Conservation (phyloP, 148 eudicot species). For the Rhododendron henanense region DNA sequence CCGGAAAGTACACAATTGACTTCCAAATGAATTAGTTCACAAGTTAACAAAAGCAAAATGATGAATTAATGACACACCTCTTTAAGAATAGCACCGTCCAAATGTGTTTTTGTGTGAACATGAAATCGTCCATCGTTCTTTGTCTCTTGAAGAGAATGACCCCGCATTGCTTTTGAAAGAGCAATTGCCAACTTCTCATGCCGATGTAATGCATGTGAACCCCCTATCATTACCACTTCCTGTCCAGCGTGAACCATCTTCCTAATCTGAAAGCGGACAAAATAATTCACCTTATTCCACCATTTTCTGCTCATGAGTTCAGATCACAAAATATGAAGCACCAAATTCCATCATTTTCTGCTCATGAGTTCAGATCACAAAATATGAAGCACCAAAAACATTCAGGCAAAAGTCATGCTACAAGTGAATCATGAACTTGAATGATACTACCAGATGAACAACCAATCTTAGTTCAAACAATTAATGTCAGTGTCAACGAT, state of each 20-base stretch:
- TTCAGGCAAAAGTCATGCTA: background rate
- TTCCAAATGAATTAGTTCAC: background rate
- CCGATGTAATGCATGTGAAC: conserved; percentile 77
- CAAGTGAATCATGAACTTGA: background rate
- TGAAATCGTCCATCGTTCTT: conserved; percentile 95
- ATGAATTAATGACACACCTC: conserved; percentile 44
- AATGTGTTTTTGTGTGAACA: conserved; percentile 88
- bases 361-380: background rate
- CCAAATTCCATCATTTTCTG: no score
- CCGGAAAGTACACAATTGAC: background rate
- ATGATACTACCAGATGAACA: background rate
- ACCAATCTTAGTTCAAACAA: background rate
- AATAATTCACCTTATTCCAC: background rate
- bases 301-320: background rate
- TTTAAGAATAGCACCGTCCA: conserved; percentile 95
- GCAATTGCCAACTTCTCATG: conserved; percentile 98
- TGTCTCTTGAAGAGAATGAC: conserved; percentile 94
- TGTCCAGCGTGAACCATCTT: conserved; percentile 88
- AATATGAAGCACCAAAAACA: background rate
- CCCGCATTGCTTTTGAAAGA: conserved; percentile 90
- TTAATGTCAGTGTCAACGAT: background rate
- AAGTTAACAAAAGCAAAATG: background rate
- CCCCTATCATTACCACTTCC: conserved; percentile 89
- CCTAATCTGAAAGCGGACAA: conserved; percentile 56
- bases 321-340: background rate